A percentile compares a stretch with the other conserved stretches of the same genome.
Evolutionary conservation across 345 rosid genomes (phyloP).

Genomic region (Fremontodendron californicum): DNA sequence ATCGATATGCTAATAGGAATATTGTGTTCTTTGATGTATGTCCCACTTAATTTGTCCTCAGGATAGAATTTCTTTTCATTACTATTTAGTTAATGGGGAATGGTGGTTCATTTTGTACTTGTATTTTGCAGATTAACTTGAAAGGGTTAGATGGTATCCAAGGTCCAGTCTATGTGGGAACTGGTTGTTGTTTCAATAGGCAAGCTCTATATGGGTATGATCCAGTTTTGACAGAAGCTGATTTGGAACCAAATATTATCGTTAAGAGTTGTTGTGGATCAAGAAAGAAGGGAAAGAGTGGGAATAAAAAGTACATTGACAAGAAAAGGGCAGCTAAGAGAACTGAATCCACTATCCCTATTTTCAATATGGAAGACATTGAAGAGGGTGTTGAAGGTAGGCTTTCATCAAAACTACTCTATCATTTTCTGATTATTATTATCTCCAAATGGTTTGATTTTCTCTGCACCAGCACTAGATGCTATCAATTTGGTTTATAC

Average conservation of each 20-base stretch:
- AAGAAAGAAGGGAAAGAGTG: conserved; percentile 75
- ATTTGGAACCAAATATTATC: conserved; percentile 85
- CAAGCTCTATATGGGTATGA: conserved; percentile 99
- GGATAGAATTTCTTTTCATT: neutral
- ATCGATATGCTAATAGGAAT: conserved; percentile 99
- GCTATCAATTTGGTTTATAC: neutral
- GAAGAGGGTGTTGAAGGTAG: conserved; percentile 98
- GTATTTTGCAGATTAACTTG: conserved; percentile 75
- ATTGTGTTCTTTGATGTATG: conserved; percentile 97
- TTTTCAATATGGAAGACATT: conserved; percentile 96
- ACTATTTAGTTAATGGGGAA: neutral
- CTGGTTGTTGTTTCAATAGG: conserved; percentile 97
- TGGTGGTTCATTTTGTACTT: conserved; percentile 9
- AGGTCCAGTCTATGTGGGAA: conserved; percentile 98
- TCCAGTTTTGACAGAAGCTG: conserved; percentile 93
- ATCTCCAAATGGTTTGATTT: neutral
- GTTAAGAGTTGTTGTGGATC: conserved; percentile 96
- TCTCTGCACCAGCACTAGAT: neutral
- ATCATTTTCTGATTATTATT: neutral
- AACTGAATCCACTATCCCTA: conserved; percentile 93
- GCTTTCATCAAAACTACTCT: conserved; percentile 3
- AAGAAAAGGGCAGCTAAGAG: conserved; percentile 74
- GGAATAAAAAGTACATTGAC: conserved; percentile 72
- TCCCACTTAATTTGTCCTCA: conserved; percentile 15
- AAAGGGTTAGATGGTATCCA: conserved; percentile 97